These are phyloP conservation scores for Fusarium verrucosum DNA, from an alignment of 2,329 filamentous ascomycete genomes.

Conservation along the genomic window DNA sequence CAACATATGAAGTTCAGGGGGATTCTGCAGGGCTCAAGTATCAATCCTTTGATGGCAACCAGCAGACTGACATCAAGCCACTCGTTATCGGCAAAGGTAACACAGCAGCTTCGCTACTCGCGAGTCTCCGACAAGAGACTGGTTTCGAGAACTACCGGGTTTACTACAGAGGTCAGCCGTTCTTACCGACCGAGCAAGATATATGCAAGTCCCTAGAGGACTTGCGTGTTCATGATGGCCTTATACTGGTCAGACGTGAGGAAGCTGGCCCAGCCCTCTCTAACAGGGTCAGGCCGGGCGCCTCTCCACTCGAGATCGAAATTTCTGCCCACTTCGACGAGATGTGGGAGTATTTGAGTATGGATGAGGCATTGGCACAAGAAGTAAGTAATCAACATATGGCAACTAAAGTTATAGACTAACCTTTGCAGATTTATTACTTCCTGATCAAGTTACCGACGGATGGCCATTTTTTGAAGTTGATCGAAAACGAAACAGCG, in stretches of 20 bases:
- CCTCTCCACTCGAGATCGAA: slow-evolving; percentile 75
- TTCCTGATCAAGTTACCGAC: slow-evolving; percentile 77
- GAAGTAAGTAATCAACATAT: slow-evolving; percentile 59
- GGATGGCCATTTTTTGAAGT: slow-evolving; percentile 67
- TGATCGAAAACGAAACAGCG: slow-evolving; percentile 64
- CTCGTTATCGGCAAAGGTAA: slow-evolving; percentile 75
- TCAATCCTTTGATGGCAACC: slow-evolving; percentile 73
- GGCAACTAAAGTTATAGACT: slow-evolving; percentile 14
- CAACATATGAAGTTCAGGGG: slow-evolving; percentile 65
- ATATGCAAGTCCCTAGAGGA: slow-evolving; percentile 72
- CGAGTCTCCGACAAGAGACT: slow-evolving; percentile 72
- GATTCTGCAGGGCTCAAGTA: slow-evolving; percentile 74
- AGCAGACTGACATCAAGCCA: slow-evolving; percentile 67
- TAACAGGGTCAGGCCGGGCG: slow-evolving; percentile 59
- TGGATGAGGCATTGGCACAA: slow-evolving; percentile 74
- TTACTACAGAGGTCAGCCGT: slow-evolving; percentile 73
- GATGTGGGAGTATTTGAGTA: slow-evolving; percentile 81
- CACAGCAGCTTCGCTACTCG: slow-evolving; percentile 74
- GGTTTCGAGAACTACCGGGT: slow-evolving; percentile 80
- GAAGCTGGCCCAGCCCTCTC: slow-evolving; percentile 56
- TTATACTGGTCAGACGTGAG: slow-evolving; percentile 72
- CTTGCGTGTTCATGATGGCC: slow-evolving; percentile 70
- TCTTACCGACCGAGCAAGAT: slow-evolving; percentile 68
- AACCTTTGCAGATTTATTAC: slow-evolving; percentile 65
- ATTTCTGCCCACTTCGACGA: slow-evolving; percentile 85